Base-by-base conservation (phyloP, 768 basidiomycete species). In the Termitomyces sp. region DNA sequence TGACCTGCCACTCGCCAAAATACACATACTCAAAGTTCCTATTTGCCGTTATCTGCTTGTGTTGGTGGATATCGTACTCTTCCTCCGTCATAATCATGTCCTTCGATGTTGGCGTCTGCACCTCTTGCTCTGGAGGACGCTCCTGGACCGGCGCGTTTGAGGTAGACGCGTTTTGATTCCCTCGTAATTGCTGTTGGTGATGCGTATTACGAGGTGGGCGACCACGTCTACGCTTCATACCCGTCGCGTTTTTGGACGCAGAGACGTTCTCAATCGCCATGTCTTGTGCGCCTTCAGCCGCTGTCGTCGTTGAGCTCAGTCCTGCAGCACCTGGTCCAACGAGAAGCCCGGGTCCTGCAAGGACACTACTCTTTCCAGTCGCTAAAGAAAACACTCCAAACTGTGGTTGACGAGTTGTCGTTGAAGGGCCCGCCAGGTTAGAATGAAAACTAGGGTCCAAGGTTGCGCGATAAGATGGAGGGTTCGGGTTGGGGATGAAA, bases 1-100 rank as follows among this genome's bases (percentile, higher is more conserved):
- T 88, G 66, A 97, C 91, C 69, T 89, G 81, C 84, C 89, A 95
- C 30, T 85, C 78, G 47, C 91, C 92, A 72, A 94, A 93, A 66
- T 86, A 82, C 62, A 95, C 91, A 66, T 83, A 85, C 61, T 94
- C 92, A 68, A 95, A 93, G 69, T 95, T 97, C 61, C 91, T 80
- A 65, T 86, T 83, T 5, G 84, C 80, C 26, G 82, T 83, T 62
- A 85, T 80, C 69, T 84, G 79, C 68, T 83, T 85, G 68, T 88
- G 86, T 56, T 84, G 84, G 60, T 84, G 77, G 30, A 88, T 73
- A 65, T 89, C 88, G 66, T 79, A 83, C 59, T 89, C 89, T 61
- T 89, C 87, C 68, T 88, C 87, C 18, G 83, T 82, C 77, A 87
- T 77, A 7, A 71, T 66, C 36, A 76, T 67, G 57, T 77, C 77